These are phyloP conservation scores for Candida sojae DNA, from an alignment of 1,139 yeast genomes.

Conservation along the genomic window DNA sequence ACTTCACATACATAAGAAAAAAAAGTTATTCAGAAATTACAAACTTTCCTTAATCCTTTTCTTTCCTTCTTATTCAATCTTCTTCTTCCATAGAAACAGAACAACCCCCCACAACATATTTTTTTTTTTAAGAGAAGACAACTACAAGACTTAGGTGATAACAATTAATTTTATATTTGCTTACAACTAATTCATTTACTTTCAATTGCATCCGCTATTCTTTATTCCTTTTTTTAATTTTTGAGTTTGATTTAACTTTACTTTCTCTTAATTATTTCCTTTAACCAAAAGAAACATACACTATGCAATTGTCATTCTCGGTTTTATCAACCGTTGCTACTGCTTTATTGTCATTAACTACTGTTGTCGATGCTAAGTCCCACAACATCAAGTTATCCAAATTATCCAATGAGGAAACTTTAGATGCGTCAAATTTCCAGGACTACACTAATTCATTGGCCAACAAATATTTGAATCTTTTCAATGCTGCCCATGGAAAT, in stretches of 20 bases:
- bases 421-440: conserved; percentile 58
- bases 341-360: conserved; percentile 43
- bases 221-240: not conserved
- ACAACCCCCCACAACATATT: too few species aligned
- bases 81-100: too few species aligned
- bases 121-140: not conserved
- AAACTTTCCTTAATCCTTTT: not conserved
- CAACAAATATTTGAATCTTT: conserved; percentile 65
- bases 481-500: conserved; percentile 39
- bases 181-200: not conserved
- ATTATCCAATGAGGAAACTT: conserved; percentile 61
- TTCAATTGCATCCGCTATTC: not conserved
- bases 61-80: not conserved
- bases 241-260: not conserved
- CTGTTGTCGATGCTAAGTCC: conserved; percentile 57
- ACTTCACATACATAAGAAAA: not conserved
- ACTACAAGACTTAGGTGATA: not conserved
- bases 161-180: too few species aligned
- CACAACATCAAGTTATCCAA: conserved; percentile 66
- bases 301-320: conserved; percentile 37
- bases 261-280: not conserved
- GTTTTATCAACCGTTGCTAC: conserved; percentile 51
- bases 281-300: not conserved
- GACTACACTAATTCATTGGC: conserved; percentile 73
- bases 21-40: not conserved